Evolutionary conservation across 169 alveolate genomes (phyloP).

Genomic region (Plasmodium vinckei): DNA sequence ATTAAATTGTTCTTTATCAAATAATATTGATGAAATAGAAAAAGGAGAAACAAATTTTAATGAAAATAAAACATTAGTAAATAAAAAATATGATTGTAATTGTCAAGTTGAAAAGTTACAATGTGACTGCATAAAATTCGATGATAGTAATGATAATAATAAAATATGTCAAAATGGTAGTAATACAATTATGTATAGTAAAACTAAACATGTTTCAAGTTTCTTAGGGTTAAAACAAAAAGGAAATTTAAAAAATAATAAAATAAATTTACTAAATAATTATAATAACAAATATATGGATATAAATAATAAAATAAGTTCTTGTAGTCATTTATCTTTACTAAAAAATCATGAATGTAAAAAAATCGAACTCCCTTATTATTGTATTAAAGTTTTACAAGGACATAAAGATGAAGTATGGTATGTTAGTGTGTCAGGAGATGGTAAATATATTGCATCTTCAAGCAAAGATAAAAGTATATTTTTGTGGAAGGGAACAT

Average conservation of each 20-base stretch:
- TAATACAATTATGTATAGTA: too few species aligned
- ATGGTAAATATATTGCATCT: slow-evolving; percentile 83
- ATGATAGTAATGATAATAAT: too few species aligned
- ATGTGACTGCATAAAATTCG: too few species aligned
- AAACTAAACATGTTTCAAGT: background rate
- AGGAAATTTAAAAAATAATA: background rate
- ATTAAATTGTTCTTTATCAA: too few species aligned
- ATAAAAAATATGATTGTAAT: too few species aligned
- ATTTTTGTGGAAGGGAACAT: slow-evolving; percentile 78
- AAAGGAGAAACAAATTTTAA: too few species aligned
- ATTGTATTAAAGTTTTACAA: slow-evolving; percentile 78
- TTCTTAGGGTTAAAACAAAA: background rate
- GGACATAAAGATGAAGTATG: slow-evolving; percentile 86
- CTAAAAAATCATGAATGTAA: slow-evolving; percentile 80
- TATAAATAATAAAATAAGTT: too few species aligned
- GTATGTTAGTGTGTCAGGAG: slow-evolving; percentile 81
- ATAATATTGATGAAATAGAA: too few species aligned
- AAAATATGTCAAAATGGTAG: too few species aligned
- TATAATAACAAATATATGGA: too few species aligned
- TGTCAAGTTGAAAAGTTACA: too few species aligned
- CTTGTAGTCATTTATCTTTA: slow-evolving; percentile 31
- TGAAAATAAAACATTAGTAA: too few species aligned
- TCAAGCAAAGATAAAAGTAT: slow-evolving; percentile 83
- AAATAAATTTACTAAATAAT: background rate
- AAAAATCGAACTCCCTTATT: slow-evolving; percentile 73